Conservation (phyloP, 495 filamentous ascomycete genomes). For the Annulohypoxylon bovei region DNA sequence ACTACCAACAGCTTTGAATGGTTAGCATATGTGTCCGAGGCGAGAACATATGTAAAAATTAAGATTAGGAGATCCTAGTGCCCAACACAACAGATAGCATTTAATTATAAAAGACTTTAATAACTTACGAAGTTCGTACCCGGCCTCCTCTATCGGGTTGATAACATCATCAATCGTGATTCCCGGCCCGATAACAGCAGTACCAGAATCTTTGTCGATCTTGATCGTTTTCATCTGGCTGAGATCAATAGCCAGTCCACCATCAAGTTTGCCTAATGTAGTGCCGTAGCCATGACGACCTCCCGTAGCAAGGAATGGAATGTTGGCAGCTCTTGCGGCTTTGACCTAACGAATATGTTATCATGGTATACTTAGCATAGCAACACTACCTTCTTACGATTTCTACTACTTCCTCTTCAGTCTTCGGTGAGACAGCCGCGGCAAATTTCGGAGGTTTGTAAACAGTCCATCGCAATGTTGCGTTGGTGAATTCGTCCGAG, state of each 20-base stretch:
- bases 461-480: not conserved
- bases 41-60: not conserved
- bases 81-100: too few relatives aligned
- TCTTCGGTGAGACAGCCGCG: not conserved
- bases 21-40: not conserved
- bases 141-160: constrained; percentile 40
- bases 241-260: constrained; percentile 48
- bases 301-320: constrained; percentile 51
- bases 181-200: constrained; percentile 42
- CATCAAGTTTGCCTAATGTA: constrained; percentile 12
- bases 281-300: constrained; percentile 48
- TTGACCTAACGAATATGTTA: constrained; percentile 30
- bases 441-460: constrained; percentile 1
- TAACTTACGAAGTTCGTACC: constrained; percentile 46
- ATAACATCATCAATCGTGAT: constrained; percentile 33
- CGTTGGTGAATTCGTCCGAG: not conserved
- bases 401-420: constrained; percentile 1
- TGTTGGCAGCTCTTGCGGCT: constrained; percentile 28
- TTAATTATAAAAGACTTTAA: not conserved
- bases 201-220: constrained; percentile 29
- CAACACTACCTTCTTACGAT: not conserved
- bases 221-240: constrained; percentile 41
- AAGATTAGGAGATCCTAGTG: too few relatives aligned
- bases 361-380: not conserved
- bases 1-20: constrained; percentile 7